Percentiles rank a stretch among this genome's conserved stretches.
Conservation (phyloP, 2,329 filamentous ascomycete species). For the Dendrostoma leiphaemia region DNA sequence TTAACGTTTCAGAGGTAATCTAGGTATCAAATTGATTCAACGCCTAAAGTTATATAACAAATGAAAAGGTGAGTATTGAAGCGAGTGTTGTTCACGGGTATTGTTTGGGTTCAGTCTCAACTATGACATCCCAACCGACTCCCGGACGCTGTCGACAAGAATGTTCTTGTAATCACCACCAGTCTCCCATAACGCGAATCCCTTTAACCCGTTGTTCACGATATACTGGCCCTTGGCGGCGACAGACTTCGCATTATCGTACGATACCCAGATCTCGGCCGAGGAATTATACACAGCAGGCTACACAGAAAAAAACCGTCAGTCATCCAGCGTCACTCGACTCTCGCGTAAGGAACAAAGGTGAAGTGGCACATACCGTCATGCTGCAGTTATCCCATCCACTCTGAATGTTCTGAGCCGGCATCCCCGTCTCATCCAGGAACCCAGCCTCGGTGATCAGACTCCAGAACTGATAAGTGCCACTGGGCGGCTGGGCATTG, state of each 20-base stretch:
- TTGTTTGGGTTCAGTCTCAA: no score
- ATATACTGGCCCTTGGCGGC: slow-evolving; percentile 18
- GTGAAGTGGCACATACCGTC: slow-evolving; percentile 12
- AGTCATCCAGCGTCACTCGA: not conserved
- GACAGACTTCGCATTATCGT: slow-evolving; percentile 19
- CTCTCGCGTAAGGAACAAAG: not conserved
- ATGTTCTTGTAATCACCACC: slow-evolving; percentile 22
- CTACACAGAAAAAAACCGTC: not conserved
- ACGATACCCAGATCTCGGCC: slow-evolving; percentile 16
- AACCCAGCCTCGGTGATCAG: slow-evolving; percentile 19
- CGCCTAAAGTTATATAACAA: no score
- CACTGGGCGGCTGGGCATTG: slow-evolving; percentile 12
- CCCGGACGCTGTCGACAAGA: slow-evolving; percentile 12
- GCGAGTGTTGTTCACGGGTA: no score
- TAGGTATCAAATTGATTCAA: no score
- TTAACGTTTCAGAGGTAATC: no score
- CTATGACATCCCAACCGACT: slow-evolving; percentile 5
- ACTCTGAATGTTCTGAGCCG: slow-evolving; percentile 5
- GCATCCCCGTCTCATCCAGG: slow-evolving; percentile 16
- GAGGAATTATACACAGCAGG: slow-evolving; percentile 17
- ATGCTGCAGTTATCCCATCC: slow-evolving; percentile 18
- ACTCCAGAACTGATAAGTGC: slow-evolving; percentile 19
- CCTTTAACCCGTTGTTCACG: slow-evolving; percentile 10
- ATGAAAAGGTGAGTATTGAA: no score
- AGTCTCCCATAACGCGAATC: slow-evolving; percentile 19